Evolutionary conservation across 2,329 filamentous ascomycete genomes (phyloP).

Genomic region (Diaporthe helianthi): DNA sequence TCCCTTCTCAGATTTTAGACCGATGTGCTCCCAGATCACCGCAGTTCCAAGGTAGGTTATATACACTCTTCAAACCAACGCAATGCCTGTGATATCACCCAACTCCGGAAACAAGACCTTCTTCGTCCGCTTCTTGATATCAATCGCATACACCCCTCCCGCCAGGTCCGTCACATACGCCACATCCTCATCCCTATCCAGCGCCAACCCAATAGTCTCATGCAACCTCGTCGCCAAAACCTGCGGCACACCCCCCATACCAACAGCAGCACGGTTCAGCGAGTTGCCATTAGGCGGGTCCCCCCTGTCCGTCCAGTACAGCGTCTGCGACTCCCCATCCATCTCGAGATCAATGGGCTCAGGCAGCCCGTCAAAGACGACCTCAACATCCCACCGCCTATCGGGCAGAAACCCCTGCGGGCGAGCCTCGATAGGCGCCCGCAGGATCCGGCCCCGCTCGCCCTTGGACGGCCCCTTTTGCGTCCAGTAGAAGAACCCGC

Average conservation of each 20-base stretch:
- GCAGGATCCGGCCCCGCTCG: conserved; percentile 58
- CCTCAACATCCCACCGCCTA: conserved; percentile 50
- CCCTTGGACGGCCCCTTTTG: conserved; percentile 64
- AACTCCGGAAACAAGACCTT: conserved; percentile 20
- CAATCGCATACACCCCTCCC: conserved; percentile 27
- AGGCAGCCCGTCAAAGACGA: conserved; percentile 53
- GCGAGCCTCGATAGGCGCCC: conserved; percentile 52
- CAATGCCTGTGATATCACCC: conserved; percentile 29
- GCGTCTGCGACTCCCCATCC: conserved; percentile 49
- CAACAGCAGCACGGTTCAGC: conserved; percentile 50
- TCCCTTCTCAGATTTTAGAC: not conserved
- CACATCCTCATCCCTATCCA: conserved; percentile 28
- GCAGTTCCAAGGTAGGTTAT: no score
- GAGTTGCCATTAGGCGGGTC: conserved; percentile 62
- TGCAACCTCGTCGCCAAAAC: conserved; percentile 29
- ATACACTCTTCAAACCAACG: conserved; percentile 8
- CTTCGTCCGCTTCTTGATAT: conserved; percentile 32
- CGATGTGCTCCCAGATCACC: not conserved
- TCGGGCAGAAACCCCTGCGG: conserved; percentile 40
- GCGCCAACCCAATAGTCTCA: conserved; percentile 29
- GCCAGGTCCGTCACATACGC: conserved; percentile 31
- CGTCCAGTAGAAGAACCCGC: conserved; percentile 61
- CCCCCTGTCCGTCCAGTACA: conserved; percentile 69
- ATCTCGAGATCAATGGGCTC: conserved; percentile 66
- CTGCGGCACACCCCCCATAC: conserved; percentile 28